phyloP scores from a whole-genome alignment of 148 eudicot genomes.

The Chenopodium berlandieri region DNA sequence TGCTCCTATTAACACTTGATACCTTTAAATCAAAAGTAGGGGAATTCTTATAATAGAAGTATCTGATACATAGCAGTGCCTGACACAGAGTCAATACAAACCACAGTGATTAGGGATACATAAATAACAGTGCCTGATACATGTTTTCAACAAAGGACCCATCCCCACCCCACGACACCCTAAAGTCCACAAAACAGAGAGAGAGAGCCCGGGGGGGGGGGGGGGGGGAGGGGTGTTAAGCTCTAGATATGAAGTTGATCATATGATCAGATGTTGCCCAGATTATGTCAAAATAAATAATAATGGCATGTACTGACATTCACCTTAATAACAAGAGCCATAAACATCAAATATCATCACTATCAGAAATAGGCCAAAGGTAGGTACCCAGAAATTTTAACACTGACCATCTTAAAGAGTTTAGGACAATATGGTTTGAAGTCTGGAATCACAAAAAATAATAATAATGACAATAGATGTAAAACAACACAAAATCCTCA shows the following conservation, averaged over 20 bases:
- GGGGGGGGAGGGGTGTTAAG: no score
- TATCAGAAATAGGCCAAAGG: background rate
- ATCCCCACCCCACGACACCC: no score
- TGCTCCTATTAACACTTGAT: background rate
- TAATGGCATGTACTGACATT: background rate
- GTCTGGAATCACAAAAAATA: background rate
- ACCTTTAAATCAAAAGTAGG: background rate
- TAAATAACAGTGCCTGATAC: no score
- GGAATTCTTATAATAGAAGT: background rate
- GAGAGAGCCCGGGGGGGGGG: no score
- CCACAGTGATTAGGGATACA: background rate
- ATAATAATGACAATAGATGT: background rate
- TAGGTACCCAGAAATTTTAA: background rate
- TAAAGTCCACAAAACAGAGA: no score
- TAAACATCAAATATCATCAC: background rate
- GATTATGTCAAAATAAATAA: background rate
- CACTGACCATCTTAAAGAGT: background rate
- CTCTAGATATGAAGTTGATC: no score
- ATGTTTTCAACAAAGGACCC: no score
- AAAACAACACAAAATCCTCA: slow-evolving; percentile 27
- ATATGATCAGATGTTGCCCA: background rate
- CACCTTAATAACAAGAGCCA: background rate
- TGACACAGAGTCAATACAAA: background rate
- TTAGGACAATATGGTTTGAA: background rate
- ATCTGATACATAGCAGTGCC: background rate